Percentiles rank a stretch among this genome's conserved stretches.
Evolutionary conservation across 495 filamentous ascomycete species (phyloP).

Genomic region (Neurospora sp.): DNA sequence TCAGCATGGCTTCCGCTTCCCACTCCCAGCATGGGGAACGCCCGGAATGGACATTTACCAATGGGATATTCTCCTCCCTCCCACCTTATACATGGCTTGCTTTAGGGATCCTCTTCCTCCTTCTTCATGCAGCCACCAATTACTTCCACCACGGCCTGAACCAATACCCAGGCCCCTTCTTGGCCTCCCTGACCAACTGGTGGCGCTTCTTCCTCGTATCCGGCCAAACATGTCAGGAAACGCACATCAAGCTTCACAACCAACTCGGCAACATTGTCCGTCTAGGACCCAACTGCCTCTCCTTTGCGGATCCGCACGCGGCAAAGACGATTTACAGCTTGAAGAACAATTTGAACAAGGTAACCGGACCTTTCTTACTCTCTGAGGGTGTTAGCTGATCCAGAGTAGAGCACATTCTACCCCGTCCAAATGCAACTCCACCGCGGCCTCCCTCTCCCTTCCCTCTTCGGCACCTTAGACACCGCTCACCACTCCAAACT

Average conservation of each 20-base stretch:
- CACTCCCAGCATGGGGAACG: not conserved
- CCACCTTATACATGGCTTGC: not conserved
- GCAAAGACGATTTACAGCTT: conserved; percentile 16
- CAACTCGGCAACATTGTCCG: conserved; percentile 27
- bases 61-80: not conserved
- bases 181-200: conserved; percentile 9
- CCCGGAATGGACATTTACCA: not conserved
- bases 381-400: too few species aligned
- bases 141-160: not conserved
- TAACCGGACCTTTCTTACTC: not conserved
- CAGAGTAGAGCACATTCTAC: conserved; percentile 14
- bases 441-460: conserved; percentile 9
- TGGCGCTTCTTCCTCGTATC: conserved; percentile 12
- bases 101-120: not conserved
- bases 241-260: conserved; percentile 18
- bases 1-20: too few species aligned
- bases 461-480: conserved; percentile 21
- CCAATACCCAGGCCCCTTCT: conserved; percentile 10
- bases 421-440: conserved; percentile 14
- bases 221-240: conserved; percentile 5
- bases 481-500: conserved; percentile 17
- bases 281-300: conserved; percentile 25
- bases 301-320: conserved; percentile 19
- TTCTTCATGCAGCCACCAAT: not conserved
- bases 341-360: conserved; percentile 17